A percentile compares a stretch with the other conserved stretches of the same genome.
Evolutionary conservation across 140 eudicot genomes (phyloP).

Genomic region (Erigeron philadelphicus): DNA sequence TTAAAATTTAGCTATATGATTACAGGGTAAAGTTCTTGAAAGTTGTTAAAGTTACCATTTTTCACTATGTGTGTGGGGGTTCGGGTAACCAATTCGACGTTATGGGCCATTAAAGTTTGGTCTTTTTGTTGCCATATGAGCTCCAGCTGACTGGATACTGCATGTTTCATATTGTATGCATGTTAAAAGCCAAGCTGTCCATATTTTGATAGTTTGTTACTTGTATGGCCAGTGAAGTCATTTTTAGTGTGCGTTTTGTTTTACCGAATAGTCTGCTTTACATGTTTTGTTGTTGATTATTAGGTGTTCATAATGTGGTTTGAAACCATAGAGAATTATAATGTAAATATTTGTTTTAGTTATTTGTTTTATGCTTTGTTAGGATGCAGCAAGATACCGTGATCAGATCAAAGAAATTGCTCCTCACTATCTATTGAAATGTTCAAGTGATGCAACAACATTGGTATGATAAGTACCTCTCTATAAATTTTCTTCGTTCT

Average conservation of each 20-base stretch:
- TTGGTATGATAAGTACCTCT: slow-evolving; percentile 45
- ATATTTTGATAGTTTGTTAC: background rate
- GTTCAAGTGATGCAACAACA: slow-evolving; percentile 98
- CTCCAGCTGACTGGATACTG: too few relatives aligned
- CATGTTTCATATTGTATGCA: background rate
- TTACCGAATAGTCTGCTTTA: background rate
- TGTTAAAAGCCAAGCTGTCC: background rate
- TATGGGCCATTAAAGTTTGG: too few relatives aligned
- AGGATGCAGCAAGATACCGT: slow-evolving; percentile 93
- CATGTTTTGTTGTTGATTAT: background rate
- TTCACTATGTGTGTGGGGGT: too few relatives aligned
- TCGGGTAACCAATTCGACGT: too few relatives aligned
- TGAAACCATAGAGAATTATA: background rate
- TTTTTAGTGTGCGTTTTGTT: background rate
- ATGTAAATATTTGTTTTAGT: background rate
- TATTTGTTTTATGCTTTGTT: slow-evolving; percentile 20
- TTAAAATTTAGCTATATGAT: too few relatives aligned
- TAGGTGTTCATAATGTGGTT: background rate
- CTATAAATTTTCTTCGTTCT: background rate
- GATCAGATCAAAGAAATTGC: slow-evolving; percentile 85
- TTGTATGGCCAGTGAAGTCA: background rate
- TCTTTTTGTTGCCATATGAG: too few relatives aligned
- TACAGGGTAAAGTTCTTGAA: background rate
- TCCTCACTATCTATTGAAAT: slow-evolving; percentile 77
- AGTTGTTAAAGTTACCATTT: too few relatives aligned